These are phyloP conservation scores for Coccomyxa subellipsoidea DNA, from an alignment of 163 green algal species.

Conservation along the genomic window DNA sequence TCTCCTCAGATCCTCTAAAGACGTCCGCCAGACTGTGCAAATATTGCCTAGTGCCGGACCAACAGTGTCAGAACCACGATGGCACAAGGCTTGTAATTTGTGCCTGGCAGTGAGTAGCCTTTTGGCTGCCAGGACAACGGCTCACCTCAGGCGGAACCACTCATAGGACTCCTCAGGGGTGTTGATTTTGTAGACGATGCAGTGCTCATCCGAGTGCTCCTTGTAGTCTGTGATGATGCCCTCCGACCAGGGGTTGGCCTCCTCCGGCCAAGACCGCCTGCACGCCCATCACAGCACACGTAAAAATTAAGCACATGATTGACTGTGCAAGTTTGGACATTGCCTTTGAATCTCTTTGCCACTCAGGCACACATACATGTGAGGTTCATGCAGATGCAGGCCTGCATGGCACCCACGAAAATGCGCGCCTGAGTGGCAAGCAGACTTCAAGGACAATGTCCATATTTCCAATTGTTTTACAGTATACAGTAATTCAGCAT, in stretches of 20 bases:
- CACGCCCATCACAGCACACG: not conserved
- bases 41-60: no score
- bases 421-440: no score
- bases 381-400: no score
- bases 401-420: no score
- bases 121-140: not conserved
- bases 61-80: no score
- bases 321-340: not conserved
- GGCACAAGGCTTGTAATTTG: not conserved
- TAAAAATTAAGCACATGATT: not conserved
- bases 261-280: conserved; percentile 23
- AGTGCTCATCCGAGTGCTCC: not conserved
- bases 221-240: conserved; percentile 25
- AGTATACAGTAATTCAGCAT: no score
- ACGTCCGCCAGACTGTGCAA: no score
- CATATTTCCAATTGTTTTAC: no score
- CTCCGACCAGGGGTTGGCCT: conserved; percentile 13
- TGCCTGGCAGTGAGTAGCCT: not conserved
- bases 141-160: conserved; percentile 17
- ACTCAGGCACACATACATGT: no score
- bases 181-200: conserved; percentile 23
- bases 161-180: conserved; percentile 15
- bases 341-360: not conserved
- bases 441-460: no score
- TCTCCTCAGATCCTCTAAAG: no score